These are phyloP conservation scores for Hypomontagnella submonticulosa DNA, from an alignment of 495 filamentous ascomycete genomes.

Conservation along the genomic window DNA sequence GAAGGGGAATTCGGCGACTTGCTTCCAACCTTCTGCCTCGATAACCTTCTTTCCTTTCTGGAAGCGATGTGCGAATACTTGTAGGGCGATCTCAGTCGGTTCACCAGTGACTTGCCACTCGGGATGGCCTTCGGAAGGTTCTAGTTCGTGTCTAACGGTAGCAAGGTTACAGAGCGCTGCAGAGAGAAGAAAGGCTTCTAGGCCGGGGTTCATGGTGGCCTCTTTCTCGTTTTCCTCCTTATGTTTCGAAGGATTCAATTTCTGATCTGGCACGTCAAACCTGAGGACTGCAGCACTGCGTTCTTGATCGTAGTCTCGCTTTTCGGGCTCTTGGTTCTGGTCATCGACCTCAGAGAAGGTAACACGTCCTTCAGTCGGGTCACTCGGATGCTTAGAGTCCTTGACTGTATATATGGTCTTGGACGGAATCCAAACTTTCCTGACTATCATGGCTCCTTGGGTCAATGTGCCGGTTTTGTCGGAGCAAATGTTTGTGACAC, in stretches of 20 bases:
- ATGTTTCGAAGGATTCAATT: slow-evolving; percentile 43
- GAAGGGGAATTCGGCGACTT: slow-evolving; percentile 81
- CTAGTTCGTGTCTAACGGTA: slow-evolving; percentile 65
- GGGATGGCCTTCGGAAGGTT: slow-evolving; percentile 45
- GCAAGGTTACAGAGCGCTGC: slow-evolving; percentile 85
- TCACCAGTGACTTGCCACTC: slow-evolving; percentile 81
- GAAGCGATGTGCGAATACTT: slow-evolving; percentile 81
- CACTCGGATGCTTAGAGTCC: slow-evolving; percentile 65
- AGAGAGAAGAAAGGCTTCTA: slow-evolving; percentile 73
- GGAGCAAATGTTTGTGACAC: slow-evolving; percentile 88
- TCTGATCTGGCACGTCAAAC: slow-evolving; percentile 63
- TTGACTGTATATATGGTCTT: slow-evolving; percentile 66
- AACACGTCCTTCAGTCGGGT: slow-evolving; percentile 68
- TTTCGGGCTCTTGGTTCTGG: slow-evolving; percentile 45
- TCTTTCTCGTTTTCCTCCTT: slow-evolving; percentile 45
- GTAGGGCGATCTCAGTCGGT: slow-evolving; percentile 85
- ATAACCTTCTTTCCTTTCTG: slow-evolving; percentile 66
- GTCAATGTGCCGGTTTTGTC: slow-evolving; percentile 90
- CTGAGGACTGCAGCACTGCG: slow-evolving; percentile 64
- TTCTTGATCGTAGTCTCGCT: slow-evolving; percentile 62
- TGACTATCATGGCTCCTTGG: slow-evolving; percentile 79
- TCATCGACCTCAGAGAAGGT: slow-evolving; percentile 49
- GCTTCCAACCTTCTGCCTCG: slow-evolving; percentile 66
- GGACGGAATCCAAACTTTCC: slow-evolving; percentile 81
- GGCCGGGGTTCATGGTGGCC: slow-evolving; percentile 56